Base-by-base conservation (phyloP, 2,329 filamentous ascomycete genomes). In the Xylaria sp. region DNA sequence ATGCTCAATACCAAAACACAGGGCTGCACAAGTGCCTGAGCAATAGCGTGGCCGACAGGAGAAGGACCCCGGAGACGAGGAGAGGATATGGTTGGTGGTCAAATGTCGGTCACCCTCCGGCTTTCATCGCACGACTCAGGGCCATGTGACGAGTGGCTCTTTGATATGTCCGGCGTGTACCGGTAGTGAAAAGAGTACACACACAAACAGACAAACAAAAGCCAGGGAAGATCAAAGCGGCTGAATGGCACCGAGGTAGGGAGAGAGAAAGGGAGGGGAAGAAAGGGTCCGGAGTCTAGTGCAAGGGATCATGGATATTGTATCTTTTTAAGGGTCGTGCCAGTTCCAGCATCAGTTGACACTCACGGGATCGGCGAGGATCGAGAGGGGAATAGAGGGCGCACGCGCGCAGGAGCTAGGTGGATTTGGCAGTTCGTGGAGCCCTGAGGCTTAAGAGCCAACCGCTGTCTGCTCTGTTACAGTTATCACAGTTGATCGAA, bases 361-460 rank as follows among this genome's bases (percentile, higher is more conserved):
- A 67, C 73, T 71, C 72, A 74, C 68, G 73, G 75, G 65, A 67
- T 73, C 60, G 63, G 69, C 66, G 70, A 71, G 65, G 56, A 55
- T 48, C 18, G 18, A 52, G 41, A 63, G 63, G 59, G 50, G 54
- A 58, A 34, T 54, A 23, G 58, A 31, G 39, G 60, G 41, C 34
- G 34, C 34, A 10, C 8, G 34, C 34, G 34, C 48, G 55, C 51
- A 62, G 41, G 39, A 69, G 58, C 51, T 39, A 25, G 52, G 62
- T 69, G 65, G 66, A 55, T 64, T 71, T 66, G 60, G 56, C 66
- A 60, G 39, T 66, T 69, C 65, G 65, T 68, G 65, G 69, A 61
- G 50, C 60, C 52, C 34, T 60, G 60, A 48, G 31, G 65, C 54
- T 64, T 20, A 63, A 12, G 46, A 25, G 50, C 44, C 58, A 37